Conservation (phyloP, 139 green algal species). For the Penium margaritaceum region DNA sequence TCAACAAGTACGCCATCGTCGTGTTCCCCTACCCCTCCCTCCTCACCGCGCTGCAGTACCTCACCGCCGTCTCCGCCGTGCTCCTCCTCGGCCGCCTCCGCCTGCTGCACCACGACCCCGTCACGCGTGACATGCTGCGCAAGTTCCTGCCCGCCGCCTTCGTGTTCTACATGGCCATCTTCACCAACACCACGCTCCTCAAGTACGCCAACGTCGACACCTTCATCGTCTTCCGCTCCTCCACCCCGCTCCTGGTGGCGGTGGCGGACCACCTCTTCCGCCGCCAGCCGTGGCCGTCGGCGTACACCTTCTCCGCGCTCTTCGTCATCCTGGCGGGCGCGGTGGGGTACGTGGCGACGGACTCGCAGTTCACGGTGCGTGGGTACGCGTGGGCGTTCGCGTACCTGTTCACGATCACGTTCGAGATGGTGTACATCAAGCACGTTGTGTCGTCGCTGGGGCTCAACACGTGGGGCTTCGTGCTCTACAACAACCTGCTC, state of each 20-base stretch:
- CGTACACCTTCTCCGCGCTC: constrained; percentile 13
- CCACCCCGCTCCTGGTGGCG: constrained; percentile 30
- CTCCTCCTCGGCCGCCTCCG: constrained; percentile 4
- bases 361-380: constrained; percentile 17
- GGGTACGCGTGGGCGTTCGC: constrained; percentile 41
- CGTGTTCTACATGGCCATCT: constrained; percentile 45
- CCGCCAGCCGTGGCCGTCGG: constrained; percentile 7
- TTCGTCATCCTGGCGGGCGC: constrained; percentile 30
- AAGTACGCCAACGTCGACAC: constrained; percentile 44
- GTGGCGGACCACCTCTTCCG: constrained; percentile 28
- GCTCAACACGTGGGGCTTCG: constrained; percentile 39
- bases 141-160: constrained; percentile 27
- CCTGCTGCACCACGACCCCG: constrained; percentile 25
- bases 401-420: constrained; percentile 42
- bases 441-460: constrained; percentile 32
- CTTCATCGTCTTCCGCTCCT: constrained; percentile 43
- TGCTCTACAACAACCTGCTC: constrained; percentile 42
- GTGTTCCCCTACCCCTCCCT: constrained; percentile 30
- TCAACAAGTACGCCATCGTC: constrained; percentile 36
- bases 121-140: constrained; percentile 6
- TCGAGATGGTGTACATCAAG: constrained; percentile 47
- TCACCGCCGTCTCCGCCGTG: constrained; percentile 2
- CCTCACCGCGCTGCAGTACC: constrained; percentile 30
- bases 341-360: constrained; percentile 35
- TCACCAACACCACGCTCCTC: constrained; percentile 41